Evolutionary conservation across 129 eudicot genomes (phyloP).

Genomic region (Pittosporum tobira): DNA sequence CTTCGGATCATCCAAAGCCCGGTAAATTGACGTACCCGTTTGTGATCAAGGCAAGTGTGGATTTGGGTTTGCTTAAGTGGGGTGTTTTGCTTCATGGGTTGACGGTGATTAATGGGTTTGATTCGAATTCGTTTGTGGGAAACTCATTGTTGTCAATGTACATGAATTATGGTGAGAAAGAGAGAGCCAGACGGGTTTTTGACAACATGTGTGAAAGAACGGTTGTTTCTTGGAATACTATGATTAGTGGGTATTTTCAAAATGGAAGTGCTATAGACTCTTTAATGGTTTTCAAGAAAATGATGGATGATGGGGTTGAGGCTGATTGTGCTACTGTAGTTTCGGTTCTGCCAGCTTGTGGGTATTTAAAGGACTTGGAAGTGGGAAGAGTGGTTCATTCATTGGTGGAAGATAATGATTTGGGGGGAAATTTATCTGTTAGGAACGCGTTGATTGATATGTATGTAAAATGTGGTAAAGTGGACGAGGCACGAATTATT

Average conservation of each 20-base stretch:
- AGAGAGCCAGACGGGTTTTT: conserved; percentile 44
- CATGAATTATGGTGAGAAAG: conserved; percentile 51
- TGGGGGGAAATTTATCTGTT: conserved; percentile 38
- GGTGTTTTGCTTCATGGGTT: conserved; percentile 59
- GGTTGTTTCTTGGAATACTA: conserved; percentile 76
- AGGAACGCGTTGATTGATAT: conserved; percentile 74
- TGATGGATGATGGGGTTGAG: conserved; percentile 44
- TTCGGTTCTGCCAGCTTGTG: conserved; percentile 80
- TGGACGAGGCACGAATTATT: conserved; percentile 46
- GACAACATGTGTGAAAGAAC: conserved; percentile 32
- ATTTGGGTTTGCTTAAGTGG: conserved; percentile 26
- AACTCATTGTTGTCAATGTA: conserved; percentile 85
- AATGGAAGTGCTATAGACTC: conserved; percentile 44
- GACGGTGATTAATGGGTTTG: conserved; percentile 41
- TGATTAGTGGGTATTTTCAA: conserved; percentile 63
- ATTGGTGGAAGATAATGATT: conserved; percentile 34
- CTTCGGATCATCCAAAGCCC: conserved; percentile 24
- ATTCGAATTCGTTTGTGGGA: conserved; percentile 42
- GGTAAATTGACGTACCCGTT: conserved; percentile 53
- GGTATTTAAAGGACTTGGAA: conserved; percentile 39
- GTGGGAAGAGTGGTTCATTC: conserved; percentile 45
- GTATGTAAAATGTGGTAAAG: conserved; percentile 69
- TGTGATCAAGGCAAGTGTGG: conserved; percentile 65
- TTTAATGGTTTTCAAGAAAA: conserved; percentile 31
- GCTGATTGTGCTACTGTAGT: conserved; percentile 51